Evolutionary conservation across 139 green algal species (phyloP), one percentile per base, ranked within the genome.

Genomic region (Picochlorum sp.): DNA sequence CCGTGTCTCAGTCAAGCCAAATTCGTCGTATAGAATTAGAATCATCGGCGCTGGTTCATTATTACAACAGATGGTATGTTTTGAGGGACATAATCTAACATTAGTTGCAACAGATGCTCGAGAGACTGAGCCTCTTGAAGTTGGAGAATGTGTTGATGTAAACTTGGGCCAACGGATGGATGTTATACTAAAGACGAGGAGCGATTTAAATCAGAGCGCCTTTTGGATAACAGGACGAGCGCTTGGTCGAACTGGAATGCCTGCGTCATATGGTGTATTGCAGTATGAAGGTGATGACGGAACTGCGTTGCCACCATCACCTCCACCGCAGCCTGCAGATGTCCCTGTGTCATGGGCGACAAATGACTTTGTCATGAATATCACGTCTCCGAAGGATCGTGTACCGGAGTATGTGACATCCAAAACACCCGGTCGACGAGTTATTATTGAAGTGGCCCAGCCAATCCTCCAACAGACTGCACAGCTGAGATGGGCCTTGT

Each of bases 141-240:
- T 57, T 13, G 57, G 10, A 2, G 47, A 58, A 18, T 83, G 76
- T 60, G 52, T 85, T n/a, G 77, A 85, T 65, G 24, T 85, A 23
- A 85, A 85, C 63, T 57, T 49, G 6, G 79, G 79, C 14, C 76
- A 85, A 59, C 67, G 78, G 58, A 79, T 52, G 6, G 70, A 45
- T 37, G 50, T 21, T 9, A 28, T 51, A 18, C 1, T 66, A 28
- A 52, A 20, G 1, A 45, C 31, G 37, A 65, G 20, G 28, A 26
- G 23, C 38, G 20, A 59, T 15, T 0, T 3, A 5, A 34, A 59
- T 34, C 51, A 30, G 2, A n/a, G 20, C 15, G 51, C 23, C 9
- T 59, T 38, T 21, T 59, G 51, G 51, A 59, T 59, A 59, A 59
- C 20, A 38, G 31, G 24, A 7, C n/a, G 30, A 37, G 38, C 2